Conservation (phyloP, 306 rosid genomes). For the Senna siamea region DNA sequence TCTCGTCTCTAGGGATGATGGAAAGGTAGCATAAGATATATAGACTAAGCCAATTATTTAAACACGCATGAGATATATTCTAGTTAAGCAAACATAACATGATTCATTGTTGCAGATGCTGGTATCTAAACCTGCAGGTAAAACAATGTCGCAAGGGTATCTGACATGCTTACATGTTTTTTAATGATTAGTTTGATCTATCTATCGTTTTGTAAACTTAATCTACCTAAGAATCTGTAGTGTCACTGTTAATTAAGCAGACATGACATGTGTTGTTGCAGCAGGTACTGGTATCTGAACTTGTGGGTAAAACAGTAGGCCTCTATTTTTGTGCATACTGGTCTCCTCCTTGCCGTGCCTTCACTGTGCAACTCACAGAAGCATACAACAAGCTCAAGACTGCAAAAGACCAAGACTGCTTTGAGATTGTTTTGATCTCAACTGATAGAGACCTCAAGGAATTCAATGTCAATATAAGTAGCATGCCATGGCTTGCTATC, state of each 20-base stretch:
- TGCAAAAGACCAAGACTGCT: constrained; percentile 34
- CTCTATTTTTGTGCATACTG: constrained; percentile 82
- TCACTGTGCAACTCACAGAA: constrained; percentile 67
- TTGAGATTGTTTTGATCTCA: constrained; percentile 76
- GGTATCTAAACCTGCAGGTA: no score
- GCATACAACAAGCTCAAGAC: constrained; percentile 61
- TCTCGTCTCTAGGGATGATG: constrained; percentile 62
- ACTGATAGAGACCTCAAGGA: constrained; percentile 76
- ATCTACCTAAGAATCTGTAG: no score
- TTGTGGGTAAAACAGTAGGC: constrained; percentile 79
- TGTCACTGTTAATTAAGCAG: no score
- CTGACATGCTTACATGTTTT: no score
- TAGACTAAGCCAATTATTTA: no score
- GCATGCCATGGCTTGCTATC: constrained; percentile 87
- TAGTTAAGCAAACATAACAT: no score
- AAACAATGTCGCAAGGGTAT: no score
- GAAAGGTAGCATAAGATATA: constrained; percentile 50
- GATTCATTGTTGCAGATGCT: no score
- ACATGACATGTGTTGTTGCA: constrained; percentile 23
- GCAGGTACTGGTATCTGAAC: constrained; percentile 65
- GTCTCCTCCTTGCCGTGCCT: constrained; percentile 86
- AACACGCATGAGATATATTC: no score
- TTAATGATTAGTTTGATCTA: no score
- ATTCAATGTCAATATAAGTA: constrained; percentile 55
- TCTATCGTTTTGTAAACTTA: no score